These are phyloP conservation scores for Ogataea nakhonphanomensis DNA, from an alignment of 805 yeast genomes.

Conservation along the genomic window DNA sequence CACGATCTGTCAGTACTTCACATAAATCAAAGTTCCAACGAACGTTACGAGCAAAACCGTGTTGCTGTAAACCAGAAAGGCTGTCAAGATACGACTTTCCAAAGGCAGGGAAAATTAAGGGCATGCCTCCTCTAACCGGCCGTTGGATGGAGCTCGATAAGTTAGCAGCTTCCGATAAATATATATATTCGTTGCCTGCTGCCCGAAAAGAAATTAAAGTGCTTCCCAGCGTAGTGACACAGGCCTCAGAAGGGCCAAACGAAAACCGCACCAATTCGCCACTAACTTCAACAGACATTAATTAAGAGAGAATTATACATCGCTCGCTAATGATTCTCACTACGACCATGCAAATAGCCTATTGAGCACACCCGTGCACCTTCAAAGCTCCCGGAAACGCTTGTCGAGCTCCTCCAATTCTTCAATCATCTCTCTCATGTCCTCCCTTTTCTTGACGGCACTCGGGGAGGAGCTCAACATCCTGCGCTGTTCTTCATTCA, in stretches of 20 bases:
- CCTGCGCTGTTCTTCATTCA: constrained; percentile 13
- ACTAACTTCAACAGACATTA: constrained; percentile 16
- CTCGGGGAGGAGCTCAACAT: constrained; percentile 2
- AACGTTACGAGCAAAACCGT: constrained; percentile 23
- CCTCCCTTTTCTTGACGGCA: constrained; percentile 4
- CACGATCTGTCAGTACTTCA: constrained; percentile 16
- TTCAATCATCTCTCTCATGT: constrained; percentile 18
- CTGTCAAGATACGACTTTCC: constrained; percentile 21
- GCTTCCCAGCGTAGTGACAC: constrained; percentile 17
- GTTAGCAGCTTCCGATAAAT: constrained; percentile 16
- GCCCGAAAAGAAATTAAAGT: constrained; percentile 18
- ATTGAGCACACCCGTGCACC: not conserved
- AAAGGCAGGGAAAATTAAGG: constrained; percentile 22
- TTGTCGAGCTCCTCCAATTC: constrained; percentile 23
- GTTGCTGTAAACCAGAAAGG: constrained; percentile 17
- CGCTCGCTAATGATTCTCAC: not conserved
- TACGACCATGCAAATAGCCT: not conserved
- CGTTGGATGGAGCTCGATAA: constrained; percentile 3
- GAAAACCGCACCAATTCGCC: constrained; percentile 13
- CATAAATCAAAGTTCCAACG: constrained; percentile 20
- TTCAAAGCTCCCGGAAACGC: constrained; percentile 14
- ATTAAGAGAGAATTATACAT: not conserved
- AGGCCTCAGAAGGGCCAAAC: constrained; percentile 13
- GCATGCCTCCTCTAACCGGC: constrained; percentile 23
- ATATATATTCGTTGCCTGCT: constrained; percentile 14